Base-by-base conservation (phyloP, 352 stramenopile genomes). In the Stramenopiles sp. region DNA sequence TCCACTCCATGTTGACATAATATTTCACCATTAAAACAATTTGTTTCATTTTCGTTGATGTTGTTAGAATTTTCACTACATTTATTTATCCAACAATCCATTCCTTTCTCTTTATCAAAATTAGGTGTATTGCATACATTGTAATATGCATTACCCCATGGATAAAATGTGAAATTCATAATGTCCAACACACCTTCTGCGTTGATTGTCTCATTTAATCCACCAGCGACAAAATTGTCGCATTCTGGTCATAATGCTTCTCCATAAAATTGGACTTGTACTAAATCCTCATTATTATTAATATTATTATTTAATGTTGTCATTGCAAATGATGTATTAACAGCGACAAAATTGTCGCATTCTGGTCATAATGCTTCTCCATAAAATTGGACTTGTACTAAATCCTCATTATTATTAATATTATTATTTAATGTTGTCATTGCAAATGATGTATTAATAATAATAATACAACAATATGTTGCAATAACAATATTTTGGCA, bases 141-240 rank as follows among this genome's bases (percentile, higher is more conserved):
- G 65, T 76, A 76, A 76, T 76, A 76, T 7, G 65, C 65, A 13
- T 76, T 76, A 13, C 65, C 65, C 65, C 65, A 76, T 7, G 65
- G 65, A 76, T 33, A 31, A 33, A 76, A 76, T 13, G 4, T 31
- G 13, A 76, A 76, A 76, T 76, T 33, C 30, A 76, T 76, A 7
- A 33, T 33, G 13, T 13, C 65, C 4, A 76, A 33, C 13, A 76
- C 65, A 33, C 65, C 65, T 13, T 76, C 65, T 7, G 65, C 65
- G 31, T 76, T 4, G 30, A 76, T 13, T 13, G 65, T 76, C 31
- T 76, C 65, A 20, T 76, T 76, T 20, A 76, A 13, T 4, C 4
- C 30, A 33, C 65, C 65, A 4, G 4, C 65, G 13, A 76, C 65
- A 13, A 33, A 33, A 33, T 13, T 76, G 7, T 76, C 30, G 65